These are phyloP conservation scores for Zopfochytrium polystomum DNA, from an alignment of 371 early-diverging fungal genomes.

Conservation along the genomic window DNA sequence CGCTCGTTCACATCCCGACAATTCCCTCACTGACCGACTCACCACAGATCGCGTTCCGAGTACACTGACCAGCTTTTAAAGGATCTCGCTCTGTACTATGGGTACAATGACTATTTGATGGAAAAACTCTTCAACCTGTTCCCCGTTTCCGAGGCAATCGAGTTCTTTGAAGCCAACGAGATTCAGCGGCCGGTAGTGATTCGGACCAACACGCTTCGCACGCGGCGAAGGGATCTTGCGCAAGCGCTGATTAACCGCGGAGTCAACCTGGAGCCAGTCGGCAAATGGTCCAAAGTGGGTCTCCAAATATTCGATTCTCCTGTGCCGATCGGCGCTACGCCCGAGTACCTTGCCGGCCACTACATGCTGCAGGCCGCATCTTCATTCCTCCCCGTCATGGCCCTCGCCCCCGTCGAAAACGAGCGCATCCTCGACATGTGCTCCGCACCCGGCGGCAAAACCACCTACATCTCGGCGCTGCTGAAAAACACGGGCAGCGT, in stretches of 20 bases:
- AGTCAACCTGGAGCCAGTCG: conserved; percentile 96
- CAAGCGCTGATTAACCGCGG: conserved; percentile 94
- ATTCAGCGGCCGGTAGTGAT: conserved; percentile 96
- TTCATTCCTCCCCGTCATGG: conserved; percentile 97
- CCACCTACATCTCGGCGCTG: conserved; percentile 90
- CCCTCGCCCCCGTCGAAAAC: conserved; percentile 89
- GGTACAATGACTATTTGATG: conserved; percentile 91
- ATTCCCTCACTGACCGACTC: conserved; percentile 37
- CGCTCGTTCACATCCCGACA: background rate
- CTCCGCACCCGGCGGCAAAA: conserved; percentile 99
- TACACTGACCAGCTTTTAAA: conserved; percentile 82
- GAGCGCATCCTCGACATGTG: conserved; percentile 98
- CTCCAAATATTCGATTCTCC: conserved; percentile 82
- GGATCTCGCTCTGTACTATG: conserved; percentile 88
- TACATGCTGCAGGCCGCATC: conserved; percentile 99
- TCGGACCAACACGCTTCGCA: conserved; percentile 95
- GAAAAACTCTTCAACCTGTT: conserved; percentile 91
- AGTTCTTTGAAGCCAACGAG: conserved; percentile 99
- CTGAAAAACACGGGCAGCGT: conserved; percentile 98
- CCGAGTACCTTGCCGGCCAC: conserved; percentile 99
- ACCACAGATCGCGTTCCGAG: conserved; percentile 75
- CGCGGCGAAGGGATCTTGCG: conserved; percentile 91
- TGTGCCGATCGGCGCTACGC: conserved; percentile 95
- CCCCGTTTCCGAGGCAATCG: conserved; percentile 83
- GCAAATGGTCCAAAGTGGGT: conserved; percentile 82